Base-by-base conservation (phyloP, 768 basidiomycete species). In the Boletus reticuloceps region DNA sequence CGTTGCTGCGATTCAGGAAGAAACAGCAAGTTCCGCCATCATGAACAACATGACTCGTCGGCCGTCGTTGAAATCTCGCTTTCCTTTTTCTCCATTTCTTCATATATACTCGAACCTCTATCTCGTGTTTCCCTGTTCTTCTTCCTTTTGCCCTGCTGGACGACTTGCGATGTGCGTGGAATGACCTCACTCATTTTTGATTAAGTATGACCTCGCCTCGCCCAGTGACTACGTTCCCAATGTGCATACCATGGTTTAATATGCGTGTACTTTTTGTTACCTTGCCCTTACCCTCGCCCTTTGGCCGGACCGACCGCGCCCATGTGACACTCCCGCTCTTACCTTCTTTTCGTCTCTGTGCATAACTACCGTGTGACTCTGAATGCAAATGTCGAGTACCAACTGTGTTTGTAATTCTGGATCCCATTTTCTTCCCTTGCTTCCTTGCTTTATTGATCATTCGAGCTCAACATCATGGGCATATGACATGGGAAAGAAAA, bases 1-100 rank as follows among this genome's bases (percentile, higher is more conserved):
- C 94, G 1, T 74, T 98, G 51, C 72, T 98, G 53, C 81, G 89
- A 50, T 91, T 90, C 80, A 88, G 80, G 75, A 86, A 75, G 47
- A 89, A 88, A 69, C 83, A 85, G 64, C 69, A 74, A 47, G 17
- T 53, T 53, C 60, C 70, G 36, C 71, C 76, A 69, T 81, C 65
- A 75, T 63, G 56, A 61, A 42, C 37, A 17, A 8, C 27, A 37
- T 14, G 13, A 16, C 16, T 16, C 14, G 36, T 29, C 29, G 36
- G 14, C 6, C 13, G 13, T 37, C 4, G 6, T 20, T 40, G 29
- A 38, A 51, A 58, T 22, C 20, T 55, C 39, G 25, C 40, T 19
- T 20, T 25, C 22, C 22, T 29, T 11, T 58, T 31, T 22, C 42
- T 47, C 51, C 17, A 16, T 43, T 49, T 52, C 47, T 60, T 58